Conservation (phyloP, 176 grass and related monocot genomes). For the Phragmites australis region DNA sequence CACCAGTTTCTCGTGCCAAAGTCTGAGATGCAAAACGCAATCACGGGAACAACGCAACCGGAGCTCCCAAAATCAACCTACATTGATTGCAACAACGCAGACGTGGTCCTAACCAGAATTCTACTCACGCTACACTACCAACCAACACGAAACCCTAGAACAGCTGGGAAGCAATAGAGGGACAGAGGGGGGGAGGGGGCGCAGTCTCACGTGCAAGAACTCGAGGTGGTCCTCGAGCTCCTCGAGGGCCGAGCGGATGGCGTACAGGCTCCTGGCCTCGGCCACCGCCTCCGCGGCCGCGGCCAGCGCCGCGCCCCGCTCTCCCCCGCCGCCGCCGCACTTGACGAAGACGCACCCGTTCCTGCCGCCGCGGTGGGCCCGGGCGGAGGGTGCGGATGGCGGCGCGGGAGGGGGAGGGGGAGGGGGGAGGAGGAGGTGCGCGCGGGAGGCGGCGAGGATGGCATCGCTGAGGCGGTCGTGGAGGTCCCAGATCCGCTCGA, state of each 20-base stretch:
- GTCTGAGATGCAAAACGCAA: not conserved
- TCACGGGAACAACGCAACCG: slow-evolving; percentile 23
- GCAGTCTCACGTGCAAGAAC: slow-evolving; percentile 72
- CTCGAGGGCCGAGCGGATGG: slow-evolving; percentile 83
- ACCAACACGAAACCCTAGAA: slow-evolving; percentile 31
- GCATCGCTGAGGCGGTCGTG: slow-evolving; percentile 73
- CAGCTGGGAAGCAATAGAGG: not conserved
- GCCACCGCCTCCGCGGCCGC: slow-evolving; percentile 48
- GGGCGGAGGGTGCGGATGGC: not conserved
- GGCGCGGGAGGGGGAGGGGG: slow-evolving; percentile 16
- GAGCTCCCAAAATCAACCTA: not conserved
- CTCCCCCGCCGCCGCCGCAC: slow-evolving; percentile 15
- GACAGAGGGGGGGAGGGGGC: not conserved
- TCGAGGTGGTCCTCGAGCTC: slow-evolving; percentile 89
- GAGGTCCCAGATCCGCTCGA: slow-evolving; percentile 71
- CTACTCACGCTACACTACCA: not conserved
- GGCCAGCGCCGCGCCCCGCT: not conserved
- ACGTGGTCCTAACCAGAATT: not conserved
- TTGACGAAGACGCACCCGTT: slow-evolving; percentile 67
- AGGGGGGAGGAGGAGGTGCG: slow-evolving; percentile 40
- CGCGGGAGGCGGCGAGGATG: slow-evolving; percentile 54
- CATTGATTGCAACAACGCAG: not conserved
- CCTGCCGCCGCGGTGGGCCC: not conserved
- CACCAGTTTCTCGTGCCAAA: not conserved
- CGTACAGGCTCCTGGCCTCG: slow-evolving; percentile 81